Evolutionary conservation across 2,329 filamentous ascomycete genomes (phyloP).

Genomic region (Exophiala spinifera): DNA sequence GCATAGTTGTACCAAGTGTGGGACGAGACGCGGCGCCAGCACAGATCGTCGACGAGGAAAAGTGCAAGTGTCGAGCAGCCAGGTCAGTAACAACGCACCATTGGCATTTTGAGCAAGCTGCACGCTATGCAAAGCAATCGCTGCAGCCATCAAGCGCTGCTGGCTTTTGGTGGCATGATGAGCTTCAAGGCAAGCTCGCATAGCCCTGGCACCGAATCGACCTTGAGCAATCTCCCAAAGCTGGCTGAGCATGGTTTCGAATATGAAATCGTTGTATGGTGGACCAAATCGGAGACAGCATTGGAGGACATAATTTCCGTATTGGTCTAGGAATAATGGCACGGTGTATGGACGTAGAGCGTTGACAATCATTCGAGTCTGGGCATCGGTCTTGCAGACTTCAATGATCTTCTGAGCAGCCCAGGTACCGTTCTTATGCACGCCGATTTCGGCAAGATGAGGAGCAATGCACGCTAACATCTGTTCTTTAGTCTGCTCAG

Average conservation of each 20-base stretch:
- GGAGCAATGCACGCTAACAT: constrained; percentile 88
- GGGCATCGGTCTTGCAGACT: constrained; percentile 77
- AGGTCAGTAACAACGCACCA: constrained; percentile 87
- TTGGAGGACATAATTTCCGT: constrained; percentile 97
- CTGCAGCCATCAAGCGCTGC: constrained; percentile 88
- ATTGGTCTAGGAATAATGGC: constrained; percentile 92
- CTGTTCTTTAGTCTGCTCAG: constrained; percentile 80
- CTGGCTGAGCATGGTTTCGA: constrained; percentile 90
- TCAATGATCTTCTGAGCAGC: constrained; percentile 99
- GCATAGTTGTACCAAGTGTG: constrained; percentile 90
- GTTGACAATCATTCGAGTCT: constrained; percentile 82
- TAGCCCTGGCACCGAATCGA: constrained; percentile 88
- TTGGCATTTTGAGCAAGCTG: constrained; percentile 96
- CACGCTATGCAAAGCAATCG: constrained; percentile 94
- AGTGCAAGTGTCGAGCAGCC: constrained; percentile 97
- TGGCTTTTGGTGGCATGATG: constrained; percentile 94
- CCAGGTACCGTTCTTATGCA: constrained; percentile 99
- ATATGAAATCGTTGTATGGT: constrained; percentile 93
- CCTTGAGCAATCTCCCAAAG: constrained; percentile 94
- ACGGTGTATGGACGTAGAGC: constrained; percentile 81
- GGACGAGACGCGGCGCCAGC: constrained; percentile 84
- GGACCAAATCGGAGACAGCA: constrained; percentile 89
- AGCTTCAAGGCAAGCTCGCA: constrained; percentile 94
- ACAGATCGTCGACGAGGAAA: constrained; percentile 90
- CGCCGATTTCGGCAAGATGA: constrained; percentile 91